A percentile compares a stretch with the other conserved stretches of the same genome.
These are phyloP conservation scores for Cyclotella cryptica DNA, from an alignment of 108 stramenopile species.

Conservation along the genomic window DNA sequence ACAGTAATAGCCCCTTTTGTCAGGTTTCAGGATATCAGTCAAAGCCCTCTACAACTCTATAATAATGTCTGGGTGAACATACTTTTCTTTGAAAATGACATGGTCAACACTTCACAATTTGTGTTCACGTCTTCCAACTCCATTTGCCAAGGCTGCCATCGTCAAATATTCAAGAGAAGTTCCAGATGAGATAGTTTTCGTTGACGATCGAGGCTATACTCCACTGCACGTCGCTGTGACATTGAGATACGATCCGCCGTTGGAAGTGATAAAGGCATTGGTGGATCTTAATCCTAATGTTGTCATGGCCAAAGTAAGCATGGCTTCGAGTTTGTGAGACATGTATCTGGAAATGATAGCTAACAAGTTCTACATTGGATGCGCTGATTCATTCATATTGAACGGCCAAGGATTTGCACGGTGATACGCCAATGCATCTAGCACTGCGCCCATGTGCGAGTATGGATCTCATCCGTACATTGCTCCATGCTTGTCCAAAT, in stretches of 20 bases:
- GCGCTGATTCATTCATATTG: too few species aligned
- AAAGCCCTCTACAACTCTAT: too few species aligned
- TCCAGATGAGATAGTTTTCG: slow-evolving; percentile 8
- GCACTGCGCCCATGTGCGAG: slow-evolving; percentile 8
- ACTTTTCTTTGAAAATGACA: slow-evolving; percentile 41
- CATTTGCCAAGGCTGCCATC: slow-evolving; percentile 3
- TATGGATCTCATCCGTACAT: slow-evolving; percentile 1
- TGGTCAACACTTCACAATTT: slow-evolving; percentile 35
- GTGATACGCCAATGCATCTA: slow-evolving; percentile 31
- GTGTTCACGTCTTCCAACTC: background rate
- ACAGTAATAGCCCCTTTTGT: background rate
- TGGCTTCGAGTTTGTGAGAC: background rate
- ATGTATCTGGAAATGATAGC: too few species aligned
- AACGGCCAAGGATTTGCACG: slow-evolving; percentile 21
- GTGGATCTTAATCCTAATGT: slow-evolving; percentile 8
- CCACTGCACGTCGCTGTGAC: slow-evolving; percentile 28
- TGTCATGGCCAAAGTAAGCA: slow-evolving; percentile 22
- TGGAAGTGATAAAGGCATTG: slow-evolving; percentile 18
- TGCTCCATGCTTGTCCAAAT: slow-evolving; percentile 26
- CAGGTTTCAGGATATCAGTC: too few species aligned
- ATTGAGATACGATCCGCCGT: background rate
- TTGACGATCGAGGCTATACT: slow-evolving; percentile 32
- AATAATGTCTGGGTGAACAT: too few species aligned
- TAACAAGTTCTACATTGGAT: too few species aligned
- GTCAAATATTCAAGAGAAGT: background rate